Base-by-base conservation (phyloP, 192 early-diverging fungal species). In the Rhizophagus prolifer region DNA sequence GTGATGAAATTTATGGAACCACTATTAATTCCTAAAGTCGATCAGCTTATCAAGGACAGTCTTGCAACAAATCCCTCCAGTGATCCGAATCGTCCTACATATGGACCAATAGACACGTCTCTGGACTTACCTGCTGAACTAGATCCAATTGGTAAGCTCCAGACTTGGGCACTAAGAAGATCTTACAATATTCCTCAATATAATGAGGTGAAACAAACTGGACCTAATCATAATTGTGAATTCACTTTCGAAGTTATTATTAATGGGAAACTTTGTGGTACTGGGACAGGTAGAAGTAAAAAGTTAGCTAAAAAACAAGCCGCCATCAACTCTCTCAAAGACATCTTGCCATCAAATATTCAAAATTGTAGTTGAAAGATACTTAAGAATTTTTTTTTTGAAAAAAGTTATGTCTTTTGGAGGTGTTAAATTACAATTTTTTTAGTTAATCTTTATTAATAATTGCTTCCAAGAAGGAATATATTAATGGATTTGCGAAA, bases 1-100 rank as follows among this genome's bases (percentile, higher is more conserved):
- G 65, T 67, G 21, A 41, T 41, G 13, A n/a, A 67, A 23, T 67
- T 67, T 25, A 16, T 67, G 34, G 21, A 67, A 44, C 65, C 65
- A 4, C 16, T 67, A 23, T 7, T 67, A n/a, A 6, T 6, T 10
- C 65, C 31, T 10, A n/a, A n/a, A 36, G 36, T 67, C 10, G 65
- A 67, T 9, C 31, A 67, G 10, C 36, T 67, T n/a, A 5, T 21
- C 25, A 38, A 38, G 9, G 36, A 67, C 1, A 14, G 62, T 64
- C 64, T 36, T 36, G 12, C 13, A 19, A 21, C 28, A n/a, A 1
- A 4, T 38, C 6, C 9, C 2, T 1, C 36, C 7, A 67, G 2
- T 8, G n/a, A 67, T 41, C 10, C 19, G 1, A 54, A 4, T 21
- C 19, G 36, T 23, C 34, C 19, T 67, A 38, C 30, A 36, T 8